Conservation (phyloP, 768 basidiomycete genomes). For the Phanerochaete carnosa region DNA sequence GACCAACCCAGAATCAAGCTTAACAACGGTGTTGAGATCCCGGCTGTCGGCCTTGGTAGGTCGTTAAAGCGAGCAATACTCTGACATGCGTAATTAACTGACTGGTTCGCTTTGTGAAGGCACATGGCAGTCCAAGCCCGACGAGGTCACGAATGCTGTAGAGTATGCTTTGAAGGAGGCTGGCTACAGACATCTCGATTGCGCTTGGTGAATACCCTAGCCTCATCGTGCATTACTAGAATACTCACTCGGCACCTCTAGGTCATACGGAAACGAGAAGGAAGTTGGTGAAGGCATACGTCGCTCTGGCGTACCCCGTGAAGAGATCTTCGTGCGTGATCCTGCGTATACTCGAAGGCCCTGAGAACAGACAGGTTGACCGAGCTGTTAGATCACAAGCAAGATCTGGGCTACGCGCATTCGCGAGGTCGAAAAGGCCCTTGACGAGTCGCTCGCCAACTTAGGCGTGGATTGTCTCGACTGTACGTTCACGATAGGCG, state of each 20-base stretch:
- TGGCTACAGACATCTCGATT: slow-evolving; percentile 78
- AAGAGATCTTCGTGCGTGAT: slow-evolving; percentile 60
- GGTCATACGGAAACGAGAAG: slow-evolving; percentile 75
- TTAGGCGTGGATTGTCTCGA: slow-evolving; percentile 88
- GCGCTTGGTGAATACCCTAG: slow-evolving; percentile 43
- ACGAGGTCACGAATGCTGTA: slow-evolving; percentile 72
- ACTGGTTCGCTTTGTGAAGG: slow-evolving; percentile 45
- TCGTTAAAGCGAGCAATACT: slow-evolving; percentile 3
- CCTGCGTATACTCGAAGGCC: neutral
- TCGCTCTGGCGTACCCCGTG: slow-evolving; percentile 71
- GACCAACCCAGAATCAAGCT: slow-evolving; percentile 48
- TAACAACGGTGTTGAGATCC: slow-evolving; percentile 57
- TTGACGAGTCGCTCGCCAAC: slow-evolving; percentile 72
- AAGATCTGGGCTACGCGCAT: slow-evolving; percentile 72
- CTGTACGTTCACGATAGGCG: slow-evolving; percentile 37
- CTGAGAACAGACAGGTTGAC: neutral
- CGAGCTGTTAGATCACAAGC: slow-evolving; percentile 53
- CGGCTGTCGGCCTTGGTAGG: slow-evolving; percentile 56
- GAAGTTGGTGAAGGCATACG: slow-evolving; percentile 82
- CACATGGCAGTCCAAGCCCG: slow-evolving; percentile 78
- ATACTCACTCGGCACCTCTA: slow-evolving; percentile 6
- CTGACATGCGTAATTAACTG: neutral
- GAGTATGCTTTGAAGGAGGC: slow-evolving; percentile 65
- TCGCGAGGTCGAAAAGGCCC: slow-evolving; percentile 64
- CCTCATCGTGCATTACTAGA: neutral